A percentile compares a stretch with the other conserved stretches of the same genome.
phyloP scores from a whole-genome alignment of 1,284 basidiomycete genomes.

The Caloboletus firmus region DNA sequence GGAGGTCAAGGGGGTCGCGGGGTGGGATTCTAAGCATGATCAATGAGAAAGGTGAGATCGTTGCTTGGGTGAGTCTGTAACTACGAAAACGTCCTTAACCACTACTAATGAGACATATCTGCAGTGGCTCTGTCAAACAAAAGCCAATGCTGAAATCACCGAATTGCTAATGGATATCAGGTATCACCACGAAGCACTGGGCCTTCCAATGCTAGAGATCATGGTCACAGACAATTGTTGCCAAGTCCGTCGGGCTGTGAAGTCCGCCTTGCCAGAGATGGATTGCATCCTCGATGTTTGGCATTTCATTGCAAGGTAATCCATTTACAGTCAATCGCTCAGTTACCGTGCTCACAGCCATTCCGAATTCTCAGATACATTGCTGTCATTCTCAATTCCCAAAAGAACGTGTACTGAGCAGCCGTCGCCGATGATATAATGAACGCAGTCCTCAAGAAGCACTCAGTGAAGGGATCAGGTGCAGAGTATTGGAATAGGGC shows the following conservation, averaged over 20 bases:
- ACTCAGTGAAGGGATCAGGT: background rate
- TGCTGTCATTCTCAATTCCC: background rate
- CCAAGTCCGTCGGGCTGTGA: no score
- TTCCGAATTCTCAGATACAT: background rate
- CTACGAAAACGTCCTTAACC: no score
- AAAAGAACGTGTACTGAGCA: background rate
- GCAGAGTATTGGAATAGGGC: background rate
- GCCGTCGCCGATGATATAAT: background rate
- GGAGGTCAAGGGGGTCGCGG: no score
- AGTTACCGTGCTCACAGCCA: background rate
- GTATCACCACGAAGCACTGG: background rate
- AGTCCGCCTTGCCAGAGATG: background rate
- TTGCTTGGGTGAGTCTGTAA: no score
- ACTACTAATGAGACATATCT: no score
- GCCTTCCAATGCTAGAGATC: background rate
- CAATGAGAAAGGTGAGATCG: no score
- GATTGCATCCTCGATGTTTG: background rate
- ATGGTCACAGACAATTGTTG: background rate
- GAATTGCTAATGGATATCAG: background rate
- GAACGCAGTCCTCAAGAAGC: background rate
- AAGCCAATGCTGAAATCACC: background rate
- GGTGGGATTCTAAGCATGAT: no score
- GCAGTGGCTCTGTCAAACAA: background rate
- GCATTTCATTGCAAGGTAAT: slow-evolving; percentile 6
- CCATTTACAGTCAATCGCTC: no score